Conservation (phyloP, 1,284 basidiomycete species). For the Heterobasidion occidentale region DNA sequence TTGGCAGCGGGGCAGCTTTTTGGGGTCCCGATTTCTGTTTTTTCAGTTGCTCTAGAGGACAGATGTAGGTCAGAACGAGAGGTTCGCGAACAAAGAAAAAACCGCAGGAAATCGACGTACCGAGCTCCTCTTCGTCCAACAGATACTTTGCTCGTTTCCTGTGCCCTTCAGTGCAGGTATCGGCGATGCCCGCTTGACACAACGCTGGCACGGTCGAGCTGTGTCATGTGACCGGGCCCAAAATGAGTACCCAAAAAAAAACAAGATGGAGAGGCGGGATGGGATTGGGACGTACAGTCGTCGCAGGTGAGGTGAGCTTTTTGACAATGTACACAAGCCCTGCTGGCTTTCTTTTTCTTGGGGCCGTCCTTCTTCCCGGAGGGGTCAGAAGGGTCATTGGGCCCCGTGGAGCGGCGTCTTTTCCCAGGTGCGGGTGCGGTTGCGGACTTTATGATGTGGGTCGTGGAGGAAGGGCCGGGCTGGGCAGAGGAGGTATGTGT, state of each 20-base stretch:
- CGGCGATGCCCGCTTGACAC: constrained; percentile 90
- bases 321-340: constrained; percentile 94
- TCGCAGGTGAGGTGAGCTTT: constrained; percentile 96
- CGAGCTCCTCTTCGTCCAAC: constrained; percentile 85
- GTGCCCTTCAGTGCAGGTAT: constrained; percentile 88
- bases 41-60: constrained; percentile 9
- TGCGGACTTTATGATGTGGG: not conserved
- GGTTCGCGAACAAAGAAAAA: constrained; percentile 13
- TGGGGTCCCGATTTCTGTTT: constrained; percentile 6
- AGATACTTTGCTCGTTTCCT: constrained; percentile 98
- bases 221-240: constrained; percentile 1
- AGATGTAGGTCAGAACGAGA: constrained; percentile 30
- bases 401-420: constrained; percentile 39
- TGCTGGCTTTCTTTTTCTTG: constrained; percentile 88
- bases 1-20: not conserved
- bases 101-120: constrained; percentile 34
- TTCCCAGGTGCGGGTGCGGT: constrained; percentile 19
- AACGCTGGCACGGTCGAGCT: constrained; percentile 94
- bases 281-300: constrained; percentile 59
- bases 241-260: constrained; percentile 5
- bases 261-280: not conserved
- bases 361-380: constrained; percentile 52
- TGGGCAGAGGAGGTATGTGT: not conserved
- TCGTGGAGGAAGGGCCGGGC: constrained; percentile 9
- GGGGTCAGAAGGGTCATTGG: constrained; percentile 32